Evolutionary conservation across 2,329 filamentous ascomycete genomes (phyloP).

Genomic region (Calonectria montana): DNA sequence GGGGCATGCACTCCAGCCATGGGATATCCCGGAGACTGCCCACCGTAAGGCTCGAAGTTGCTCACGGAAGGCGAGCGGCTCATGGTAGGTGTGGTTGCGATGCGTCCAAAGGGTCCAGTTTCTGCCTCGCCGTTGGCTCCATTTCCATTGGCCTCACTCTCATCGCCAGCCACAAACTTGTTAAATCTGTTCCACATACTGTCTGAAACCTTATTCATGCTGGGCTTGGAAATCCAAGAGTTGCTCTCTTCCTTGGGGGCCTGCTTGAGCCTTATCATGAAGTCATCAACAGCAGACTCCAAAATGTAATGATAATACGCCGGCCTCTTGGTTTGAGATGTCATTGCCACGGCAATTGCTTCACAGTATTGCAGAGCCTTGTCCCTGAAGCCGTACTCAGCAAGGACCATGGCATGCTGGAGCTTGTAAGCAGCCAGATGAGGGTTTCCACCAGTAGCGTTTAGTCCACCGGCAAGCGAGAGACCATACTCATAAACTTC

Average conservation of each 20-base stretch:
- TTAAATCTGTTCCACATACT: slow-evolving; percentile 94
- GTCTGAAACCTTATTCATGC: slow-evolving; percentile 94
- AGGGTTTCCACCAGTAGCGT: slow-evolving; percentile 70
- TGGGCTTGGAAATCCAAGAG: slow-evolving; percentile 95
- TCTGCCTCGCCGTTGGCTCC: slow-evolving; percentile 70
- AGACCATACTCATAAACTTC: slow-evolving; percentile 95
- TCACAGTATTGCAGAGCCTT: slow-evolving; percentile 96
- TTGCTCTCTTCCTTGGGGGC: slow-evolving; percentile 83
- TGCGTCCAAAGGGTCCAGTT: slow-evolving; percentile 83
- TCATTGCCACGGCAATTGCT: slow-evolving; percentile 79
- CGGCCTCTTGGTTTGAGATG: slow-evolving; percentile 83
- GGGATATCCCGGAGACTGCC: slow-evolving; percentile 50
- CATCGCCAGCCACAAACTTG: slow-evolving; percentile 94
- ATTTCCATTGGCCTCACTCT: slow-evolving; percentile 81
- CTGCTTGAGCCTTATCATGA: slow-evolving; percentile 84
- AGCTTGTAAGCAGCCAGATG: slow-evolving; percentile 94
- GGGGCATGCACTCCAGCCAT: slow-evolving; percentile 47
- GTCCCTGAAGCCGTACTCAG: slow-evolving; percentile 83
- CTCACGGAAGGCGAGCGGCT: slow-evolving; percentile 78
- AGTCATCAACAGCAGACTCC: slow-evolving; percentile 82
- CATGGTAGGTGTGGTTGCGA: slow-evolving; percentile 79
- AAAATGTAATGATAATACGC: slow-evolving; percentile 86
- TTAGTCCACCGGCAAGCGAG: slow-evolving; percentile 71
- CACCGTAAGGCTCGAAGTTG: slow-evolving; percentile 81
- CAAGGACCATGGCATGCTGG: slow-evolving; percentile 84